These are phyloP conservation scores for Termitomyces sp. DNA, from an alignment of 768 basidiomycete genomes.

Conservation along the genomic window DNA sequence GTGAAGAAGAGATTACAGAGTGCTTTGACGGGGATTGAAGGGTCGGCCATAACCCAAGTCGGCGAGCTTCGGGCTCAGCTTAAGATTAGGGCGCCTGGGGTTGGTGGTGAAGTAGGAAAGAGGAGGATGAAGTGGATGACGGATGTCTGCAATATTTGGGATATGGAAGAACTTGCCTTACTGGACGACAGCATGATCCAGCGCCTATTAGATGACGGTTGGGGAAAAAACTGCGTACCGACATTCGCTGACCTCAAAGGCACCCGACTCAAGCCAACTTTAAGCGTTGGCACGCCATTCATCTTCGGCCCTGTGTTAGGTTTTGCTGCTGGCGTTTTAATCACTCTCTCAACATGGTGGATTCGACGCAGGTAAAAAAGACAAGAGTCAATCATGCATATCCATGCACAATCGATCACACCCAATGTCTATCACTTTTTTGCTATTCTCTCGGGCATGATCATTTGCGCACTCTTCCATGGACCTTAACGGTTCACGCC, in stretches of 20 bases:
- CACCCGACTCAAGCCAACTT: neutral
- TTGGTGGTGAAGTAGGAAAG: constrained; percentile 71
- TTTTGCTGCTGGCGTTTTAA: constrained; percentile 39
- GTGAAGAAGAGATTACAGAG: constrained; percentile 65
- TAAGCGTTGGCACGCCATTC: constrained; percentile 17
- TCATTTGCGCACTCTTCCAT: neutral
- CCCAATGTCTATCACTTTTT: neutral
- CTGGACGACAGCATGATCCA: constrained; percentile 64
- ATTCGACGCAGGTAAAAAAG: constrained; percentile 23
- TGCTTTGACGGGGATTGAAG: constrained; percentile 65
- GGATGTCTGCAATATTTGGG: constrained; percentile 79
- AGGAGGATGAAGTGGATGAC: constrained; percentile 93
- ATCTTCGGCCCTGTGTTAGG: constrained; percentile 25
- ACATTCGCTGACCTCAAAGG: constrained; percentile 36
- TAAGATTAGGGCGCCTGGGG: constrained; percentile 76
- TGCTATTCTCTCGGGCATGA: neutral
- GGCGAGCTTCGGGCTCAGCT: constrained; percentile 69
- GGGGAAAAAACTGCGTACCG: constrained; percentile 61
- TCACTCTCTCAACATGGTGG: constrained; percentile 18
- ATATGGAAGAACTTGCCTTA: constrained; percentile 69
- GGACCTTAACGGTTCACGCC: neutral
- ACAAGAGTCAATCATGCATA: neutral
- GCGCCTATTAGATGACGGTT: constrained; percentile 74
- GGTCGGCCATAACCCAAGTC: constrained; percentile 72
- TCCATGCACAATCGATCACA: neutral